Evolutionary conservation across 2,329 filamentous ascomycete genomes (phyloP).

Genomic region (Ceratocystis alfenasii): DNA sequence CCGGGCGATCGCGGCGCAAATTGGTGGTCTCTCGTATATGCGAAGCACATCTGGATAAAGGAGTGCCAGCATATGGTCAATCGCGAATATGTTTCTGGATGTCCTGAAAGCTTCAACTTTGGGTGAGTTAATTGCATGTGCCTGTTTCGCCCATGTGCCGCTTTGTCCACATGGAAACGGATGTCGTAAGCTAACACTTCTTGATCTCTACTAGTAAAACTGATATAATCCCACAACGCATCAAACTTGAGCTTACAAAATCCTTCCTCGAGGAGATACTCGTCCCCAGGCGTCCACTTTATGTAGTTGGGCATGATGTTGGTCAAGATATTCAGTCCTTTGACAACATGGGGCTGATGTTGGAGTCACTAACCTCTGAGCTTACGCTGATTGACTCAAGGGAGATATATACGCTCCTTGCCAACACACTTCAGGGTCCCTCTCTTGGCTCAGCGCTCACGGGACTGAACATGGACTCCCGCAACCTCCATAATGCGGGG

Average conservation of each 20-base stretch:
- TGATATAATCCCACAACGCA: constrained; percentile 32
- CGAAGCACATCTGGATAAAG: constrained; percentile 62
- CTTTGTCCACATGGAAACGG: background rate
- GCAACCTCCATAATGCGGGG: constrained; percentile 70
- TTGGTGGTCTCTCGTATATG: constrained; percentile 57
- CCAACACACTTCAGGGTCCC: constrained; percentile 39
- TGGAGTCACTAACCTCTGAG: constrained; percentile 32
- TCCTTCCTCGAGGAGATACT: background rate
- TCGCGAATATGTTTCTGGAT: constrained; percentile 54
- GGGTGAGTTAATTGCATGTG: constrained; percentile 40
- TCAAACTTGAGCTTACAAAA: constrained; percentile 36
- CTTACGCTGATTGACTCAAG: constrained; percentile 62
- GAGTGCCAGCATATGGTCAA: constrained; percentile 61
- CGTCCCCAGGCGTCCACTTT: constrained; percentile 12
- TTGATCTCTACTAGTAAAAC: constrained; percentile 20
- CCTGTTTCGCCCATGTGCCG: background rate
- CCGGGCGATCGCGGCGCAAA: constrained; percentile 50
- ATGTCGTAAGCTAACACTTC: background rate
- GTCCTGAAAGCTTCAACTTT: constrained; percentile 64
- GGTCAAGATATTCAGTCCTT: constrained; percentile 58
- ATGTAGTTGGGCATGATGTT: constrained; percentile 65
- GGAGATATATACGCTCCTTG: constrained; percentile 53
- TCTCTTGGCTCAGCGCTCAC: constrained; percentile 50
- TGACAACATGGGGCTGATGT: constrained; percentile 49
- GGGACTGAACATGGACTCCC: constrained; percentile 50